Base-by-base conservation (phyloP, 2,329 filamentous ascomycete species). In the Clonostachys rosea region DNA sequence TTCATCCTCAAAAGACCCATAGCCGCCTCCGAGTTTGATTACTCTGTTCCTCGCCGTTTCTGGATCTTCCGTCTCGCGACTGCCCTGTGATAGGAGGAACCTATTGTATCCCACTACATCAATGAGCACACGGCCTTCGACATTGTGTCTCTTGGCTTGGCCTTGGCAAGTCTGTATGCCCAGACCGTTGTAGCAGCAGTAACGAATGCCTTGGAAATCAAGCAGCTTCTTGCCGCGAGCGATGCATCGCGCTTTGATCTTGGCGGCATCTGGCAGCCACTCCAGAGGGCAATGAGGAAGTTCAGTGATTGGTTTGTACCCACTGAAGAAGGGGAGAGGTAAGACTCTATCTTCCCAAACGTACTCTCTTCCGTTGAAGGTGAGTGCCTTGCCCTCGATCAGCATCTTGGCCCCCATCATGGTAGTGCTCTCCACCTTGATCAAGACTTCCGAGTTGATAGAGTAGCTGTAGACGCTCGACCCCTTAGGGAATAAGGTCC, bases 91-190 rank as follows among this genome's bases (percentile, higher is more conserved):
- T 3, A 66, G 56, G 34, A 70, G 60, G 50, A 70, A 65, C 53
- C 69, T 72, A 50, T 69, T 68, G 55, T 67, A 72, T 7, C 71
- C 69, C 8, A 62, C 52, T 6, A 68, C 61, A 40, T 74, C 69
- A 16, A 48, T 40, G 18, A 48, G 46, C 17, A 48, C 35, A 33
- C 46, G 46, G 14, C 46, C 46, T 20, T 43, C 40, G 35, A 46
- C 48, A 37, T 68, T 68, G 43, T 57, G 53, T 18, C 62, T 61
- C 50, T 74, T 68, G 37, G 51, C 45, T 8, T 43, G 40, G 6
- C 10, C 17, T 4, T 4, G 45, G 40, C 42, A 50, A n/a, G 49
- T 45, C 12, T 60, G 50, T 6, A 73, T 45, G 11, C 65, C 71
- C 3, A 73, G 60, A 37, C 70, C 71, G 30, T 57, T 63, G 57